Evolutionary conservation across 139 green algal species (phyloP).

Genomic region (Chlorella vulgaris): DNA sequence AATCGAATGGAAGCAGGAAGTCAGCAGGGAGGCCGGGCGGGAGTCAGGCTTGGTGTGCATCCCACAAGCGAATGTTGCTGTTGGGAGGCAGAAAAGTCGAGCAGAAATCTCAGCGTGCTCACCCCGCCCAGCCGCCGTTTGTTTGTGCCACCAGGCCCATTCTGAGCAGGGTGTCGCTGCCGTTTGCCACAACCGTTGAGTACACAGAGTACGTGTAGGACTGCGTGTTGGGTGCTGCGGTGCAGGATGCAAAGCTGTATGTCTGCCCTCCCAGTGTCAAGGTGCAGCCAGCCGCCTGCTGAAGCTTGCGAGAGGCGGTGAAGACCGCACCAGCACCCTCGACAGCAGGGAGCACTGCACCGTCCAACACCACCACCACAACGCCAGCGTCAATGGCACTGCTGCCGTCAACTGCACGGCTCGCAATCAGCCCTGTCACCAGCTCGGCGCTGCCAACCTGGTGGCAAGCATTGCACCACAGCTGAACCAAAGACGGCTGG

Average conservation of each 20-base stretch:
- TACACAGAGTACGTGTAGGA: background rate
- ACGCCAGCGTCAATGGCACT: background rate
- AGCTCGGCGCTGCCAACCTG: too few species aligned
- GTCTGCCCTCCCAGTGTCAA: background rate
- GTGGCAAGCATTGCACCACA: constrained; percentile 5
- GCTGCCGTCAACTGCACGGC: background rate
- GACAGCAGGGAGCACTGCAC: background rate
- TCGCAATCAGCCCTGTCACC: background rate
- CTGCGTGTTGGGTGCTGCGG: background rate
- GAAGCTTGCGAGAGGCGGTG: background rate
- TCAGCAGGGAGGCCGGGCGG: too few species aligned
- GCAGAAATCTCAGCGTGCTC: background rate
- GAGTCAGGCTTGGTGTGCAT: too few species aligned
- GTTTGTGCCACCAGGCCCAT: constrained; percentile 1
- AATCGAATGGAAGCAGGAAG: too few species aligned
- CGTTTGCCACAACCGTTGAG: background rate
- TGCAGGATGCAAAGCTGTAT: constrained; percentile 21
- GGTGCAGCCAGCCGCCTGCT: background rate
- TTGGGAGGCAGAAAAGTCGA: background rate
- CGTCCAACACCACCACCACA: background rate
- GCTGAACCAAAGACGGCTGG: background rate
- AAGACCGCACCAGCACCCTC: background rate
- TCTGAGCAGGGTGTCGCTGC: background rate
- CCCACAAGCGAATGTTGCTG: too few species aligned
- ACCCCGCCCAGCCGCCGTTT: background rate